These are phyloP conservation scores for Bryum argenteum DNA, from an alignment of 225 moss, liverwort and hornwort genomes.

Conservation along the genomic window DNA sequence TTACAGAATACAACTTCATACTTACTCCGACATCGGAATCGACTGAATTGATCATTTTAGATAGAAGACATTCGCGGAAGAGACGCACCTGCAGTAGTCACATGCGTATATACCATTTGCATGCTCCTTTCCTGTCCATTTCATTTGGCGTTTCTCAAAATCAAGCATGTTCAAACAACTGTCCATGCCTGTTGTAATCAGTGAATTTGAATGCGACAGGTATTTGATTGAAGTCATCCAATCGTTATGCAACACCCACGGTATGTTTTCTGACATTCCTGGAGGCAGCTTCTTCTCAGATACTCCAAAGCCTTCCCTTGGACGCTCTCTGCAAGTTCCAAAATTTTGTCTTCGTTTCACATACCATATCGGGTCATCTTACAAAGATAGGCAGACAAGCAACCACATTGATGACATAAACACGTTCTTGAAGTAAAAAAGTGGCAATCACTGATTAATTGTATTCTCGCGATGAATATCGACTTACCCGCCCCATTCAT, in stretches of 20 bases:
- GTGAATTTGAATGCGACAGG: slow-evolving; percentile 79
- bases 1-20: neutral
- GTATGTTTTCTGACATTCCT: slow-evolving; percentile 81
- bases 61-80: neutral
- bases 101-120: slow-evolving; percentile 75
- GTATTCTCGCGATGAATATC: neutral
- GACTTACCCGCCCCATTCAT: slow-evolving; percentile 92
- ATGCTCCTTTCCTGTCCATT: slow-evolving; percentile 89
- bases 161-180: slow-evolving; percentile 82
- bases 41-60: neutral
- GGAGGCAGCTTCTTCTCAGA: slow-evolving; percentile 62
- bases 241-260: slow-evolving; percentile 76
- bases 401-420: neutral
- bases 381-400: neutral
- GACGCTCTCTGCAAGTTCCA: slow-evolving; percentile 51
- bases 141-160: slow-evolving; percentile 74
- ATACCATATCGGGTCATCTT: slow-evolving; percentile 7
- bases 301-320: slow-evolving; percentile 68
- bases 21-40: neutral
- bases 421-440: neutral
- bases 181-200: slow-evolving; percentile 88
- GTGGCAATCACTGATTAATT: neutral
- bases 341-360: slow-evolving; percentile 8
- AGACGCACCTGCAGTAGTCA: slow-evolving; percentile 80
- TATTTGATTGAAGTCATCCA: slow-evolving; percentile 89